Conservation (phyloP, 148 eudicot species). For the Vaccinium corymbosum region DNA sequence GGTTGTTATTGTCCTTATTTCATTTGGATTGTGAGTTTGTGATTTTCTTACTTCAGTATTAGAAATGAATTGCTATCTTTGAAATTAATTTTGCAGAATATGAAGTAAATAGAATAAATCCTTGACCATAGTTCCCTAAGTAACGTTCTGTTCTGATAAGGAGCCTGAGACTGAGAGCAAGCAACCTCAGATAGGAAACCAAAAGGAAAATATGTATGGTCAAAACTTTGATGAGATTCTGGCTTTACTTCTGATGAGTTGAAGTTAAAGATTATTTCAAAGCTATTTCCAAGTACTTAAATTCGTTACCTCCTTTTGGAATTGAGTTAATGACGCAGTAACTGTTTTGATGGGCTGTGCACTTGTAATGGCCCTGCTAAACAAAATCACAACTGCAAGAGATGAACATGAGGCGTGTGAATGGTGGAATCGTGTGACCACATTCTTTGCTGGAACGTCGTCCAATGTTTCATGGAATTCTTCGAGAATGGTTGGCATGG, state of each 20-base stretch:
- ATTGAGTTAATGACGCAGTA: background rate
- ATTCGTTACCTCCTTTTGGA: background rate
- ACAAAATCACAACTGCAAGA: no score
- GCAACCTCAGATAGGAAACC: background rate
- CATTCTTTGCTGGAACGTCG: background rate
- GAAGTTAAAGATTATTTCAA: background rate
- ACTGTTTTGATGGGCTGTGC: background rate
- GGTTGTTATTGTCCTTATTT: background rate
- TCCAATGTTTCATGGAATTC: background rate
- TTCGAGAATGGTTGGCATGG: background rate
- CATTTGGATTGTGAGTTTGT: background rate
- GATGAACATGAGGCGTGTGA: no score
- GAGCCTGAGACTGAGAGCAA: no score
- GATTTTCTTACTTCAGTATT: background rate
- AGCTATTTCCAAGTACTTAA: background rate
- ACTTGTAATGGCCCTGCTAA: background rate
- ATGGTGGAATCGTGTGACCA: no score
- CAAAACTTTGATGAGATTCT: background rate
- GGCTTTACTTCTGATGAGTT: conserved; percentile 1
- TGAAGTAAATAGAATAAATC: background rate
- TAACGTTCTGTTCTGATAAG: no score
- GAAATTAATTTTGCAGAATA: background rate
- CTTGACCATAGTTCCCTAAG: background rate
- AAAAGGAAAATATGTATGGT: background rate
- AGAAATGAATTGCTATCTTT: background rate